Evolutionary conservation across 2,329 filamentous ascomycete species (phyloP), one percentile per base, ranked within the genome.

Genomic region (Ophiostoma ulmi): DNA sequence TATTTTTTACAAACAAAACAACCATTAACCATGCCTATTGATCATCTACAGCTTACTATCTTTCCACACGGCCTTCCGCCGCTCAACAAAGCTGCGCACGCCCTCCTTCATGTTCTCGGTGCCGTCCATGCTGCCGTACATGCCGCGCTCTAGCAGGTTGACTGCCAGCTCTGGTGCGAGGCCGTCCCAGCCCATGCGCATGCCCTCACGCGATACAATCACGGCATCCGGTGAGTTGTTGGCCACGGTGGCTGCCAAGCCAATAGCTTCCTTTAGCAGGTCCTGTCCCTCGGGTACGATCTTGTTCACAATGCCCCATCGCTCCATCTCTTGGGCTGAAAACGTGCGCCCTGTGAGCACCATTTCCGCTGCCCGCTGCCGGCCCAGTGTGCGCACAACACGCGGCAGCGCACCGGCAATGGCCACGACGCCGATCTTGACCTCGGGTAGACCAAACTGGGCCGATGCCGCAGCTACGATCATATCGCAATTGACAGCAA

Each of bases 51-150:
- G 75, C 78, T 88, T 89, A 76, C 86, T 88, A 71, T 87, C 82
- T 75, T 82, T 85, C 90, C 91, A 94, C 52, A 82, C 82, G 1
- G 91, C 87, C 79, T 86, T 85, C 76, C 90, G 83, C 83, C 89
- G 92, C 83, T 93, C 90, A 22, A 91, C 88, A 81, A 94, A 94
- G 72, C 90, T 91, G 79, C 78, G 81, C 26, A 94, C 82, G 0
- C 91, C 92, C 80, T 94, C 91, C 70, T 84, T 86, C 79, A 92
- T 88, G 78, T 94, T 94, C 74, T 91, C 88, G 0, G 87, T 90
- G 1, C 82, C 84, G 73, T 89, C 83, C 70, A 94, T 82, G 72
- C 81, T 81, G 70, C 81, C 81, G 75, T 86, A 89, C 82, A 88
- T 85, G 1, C 84, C 84, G 70, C 87, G 83, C 20, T 84, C 81